Base-by-base conservation (phyloP, 2,329 filamentous ascomycete species). In the Penicillium sp. region DNA sequence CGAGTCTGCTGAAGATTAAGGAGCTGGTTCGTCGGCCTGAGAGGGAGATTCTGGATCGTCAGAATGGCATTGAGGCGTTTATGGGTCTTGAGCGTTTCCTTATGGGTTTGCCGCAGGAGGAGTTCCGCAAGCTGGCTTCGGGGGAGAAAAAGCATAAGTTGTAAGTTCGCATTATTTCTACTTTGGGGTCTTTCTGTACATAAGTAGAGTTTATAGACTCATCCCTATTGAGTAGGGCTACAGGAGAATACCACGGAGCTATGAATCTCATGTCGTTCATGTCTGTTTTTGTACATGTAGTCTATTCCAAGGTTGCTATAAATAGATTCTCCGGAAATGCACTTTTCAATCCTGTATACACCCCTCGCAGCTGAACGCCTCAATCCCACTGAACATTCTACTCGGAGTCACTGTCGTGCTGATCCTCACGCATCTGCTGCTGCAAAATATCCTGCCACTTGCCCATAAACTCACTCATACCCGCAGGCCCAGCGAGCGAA, bases 121-220 rank as follows among this genome's bases (percentile, higher is more conserved):
- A 97, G 75, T 97, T 97, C 65, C 73, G 77, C 61, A 90, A 87
- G 76, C 74, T 97, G 64, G 89, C 89, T 1, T 82, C 77, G 52
- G 89, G 91, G 10, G 81, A 93, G 77, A 97, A 96, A 81, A 88
- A 84, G 66, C 93, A 98, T 73, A 97, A 97, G 75, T 72, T 97
- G 67, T 95, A 75, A 59, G 34, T 5, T 18, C 24, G 14, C 18
- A 18, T 34, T 8, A 18, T 34, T 11, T 34, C 14, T 34, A 18
- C 31, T 11, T 34, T 2, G 8, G 13, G 35, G 34, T 10, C 11
- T 22, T 36, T 36, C 18, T 36, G 34, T 23, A 13, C 18, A 36
- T 23, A 4, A 36, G 10, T 36, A 11, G 20, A 14, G 35, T 2
- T 37, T 37, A n/a, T 24, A 37, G 35, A 37, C 35, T 37, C 4